phyloP scores from a whole-genome alignment of 2,329 filamentous ascomycete genomes.

The Penicillium griseofulvum region DNA sequence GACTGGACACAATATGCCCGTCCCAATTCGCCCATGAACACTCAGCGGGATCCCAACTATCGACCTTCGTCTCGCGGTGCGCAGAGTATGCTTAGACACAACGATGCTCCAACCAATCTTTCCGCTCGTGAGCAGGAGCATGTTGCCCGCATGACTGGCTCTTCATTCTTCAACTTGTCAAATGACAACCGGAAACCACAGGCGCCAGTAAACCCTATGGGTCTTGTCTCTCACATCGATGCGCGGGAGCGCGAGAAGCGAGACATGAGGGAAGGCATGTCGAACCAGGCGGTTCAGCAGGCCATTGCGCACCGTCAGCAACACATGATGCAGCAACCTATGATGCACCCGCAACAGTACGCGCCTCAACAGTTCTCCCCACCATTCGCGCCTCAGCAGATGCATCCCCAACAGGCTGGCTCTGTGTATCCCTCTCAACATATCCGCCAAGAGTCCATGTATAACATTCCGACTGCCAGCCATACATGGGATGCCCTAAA shows the following conservation, averaged over 20 bases:
- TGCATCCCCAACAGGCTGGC: constrained; percentile 12
- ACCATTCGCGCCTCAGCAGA: not conserved
- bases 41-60: constrained; percentile 23
- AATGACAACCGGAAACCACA: constrained; percentile 52
- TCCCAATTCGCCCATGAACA: constrained; percentile 34
- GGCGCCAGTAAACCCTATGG: constrained; percentile 51
- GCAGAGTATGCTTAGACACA: constrained; percentile 49
- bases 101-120: constrained; percentile 60
- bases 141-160: constrained; percentile 76
- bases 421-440: constrained; percentile 21
- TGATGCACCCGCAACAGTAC: constrained; percentile 36
- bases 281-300: constrained; percentile 69
- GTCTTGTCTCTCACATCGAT: constrained; percentile 76
- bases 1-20: constrained; percentile 39
- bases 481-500: constrained; percentile 40
- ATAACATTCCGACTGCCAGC: constrained; percentile 37
- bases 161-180: constrained; percentile 69
- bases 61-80: constrained; percentile 58
- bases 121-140: constrained; percentile 86
- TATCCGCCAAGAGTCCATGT: constrained; percentile 28
- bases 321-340: constrained; percentile 45
- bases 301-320: constrained; percentile 69
- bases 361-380: constrained; percentile 1
- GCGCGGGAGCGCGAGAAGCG: constrained; percentile 74
- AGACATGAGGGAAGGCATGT: constrained; percentile 66